Base-by-base conservation (phyloP, 73 alveolate species). In the Tetrahymena elliotti region DNA sequence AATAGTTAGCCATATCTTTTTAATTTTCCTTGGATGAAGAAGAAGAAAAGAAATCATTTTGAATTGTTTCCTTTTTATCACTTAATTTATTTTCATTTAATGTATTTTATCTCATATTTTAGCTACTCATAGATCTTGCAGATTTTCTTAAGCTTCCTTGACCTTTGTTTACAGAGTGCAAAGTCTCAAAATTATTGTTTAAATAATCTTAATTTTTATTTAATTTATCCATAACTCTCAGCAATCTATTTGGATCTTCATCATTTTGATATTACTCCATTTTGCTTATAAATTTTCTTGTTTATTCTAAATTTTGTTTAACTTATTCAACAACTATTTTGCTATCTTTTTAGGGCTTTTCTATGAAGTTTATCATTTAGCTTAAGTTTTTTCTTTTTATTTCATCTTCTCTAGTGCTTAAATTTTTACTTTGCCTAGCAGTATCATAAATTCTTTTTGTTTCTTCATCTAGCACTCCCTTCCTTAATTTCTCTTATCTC, bases 401-500 rank as follows among this genome's bases (percentile, higher is more conserved):
- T 27, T 68, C 88, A n/a, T 68, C 88, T 27, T 68, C 88, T 0
- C 88, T 7, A 27, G 88, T 68, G 36, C 88, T 68, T 24, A 68
- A 31, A 68, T 68, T 68, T 68, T 68, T 68, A 24, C 88, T 68
- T n/a, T 68, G 36, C 36, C 38, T 68, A 0, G 88, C 88, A 24
- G 88, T 68, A 24, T 68, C 88, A 24, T 68, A 68, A 33, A 94
- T 94, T 52, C 84, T 94, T 94, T 94, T 84, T 12, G 96, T 94
- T n/a, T 94, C 95, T 38, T 94, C 96, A 83, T 94, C 96, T 18
- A 94, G 31, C 41, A 94, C 95, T 84, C 93, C 83, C 84, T 84
- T 83, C 38, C 93, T 94, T 83, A 94, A 84, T 33, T 94, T 94
- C 18, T 94, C 93, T 93, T 88, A 34, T 41, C 93, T 88, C 40